Conservation (phyloP, 73 alveolate species). For the Paramecium sexaurelia region DNA sequence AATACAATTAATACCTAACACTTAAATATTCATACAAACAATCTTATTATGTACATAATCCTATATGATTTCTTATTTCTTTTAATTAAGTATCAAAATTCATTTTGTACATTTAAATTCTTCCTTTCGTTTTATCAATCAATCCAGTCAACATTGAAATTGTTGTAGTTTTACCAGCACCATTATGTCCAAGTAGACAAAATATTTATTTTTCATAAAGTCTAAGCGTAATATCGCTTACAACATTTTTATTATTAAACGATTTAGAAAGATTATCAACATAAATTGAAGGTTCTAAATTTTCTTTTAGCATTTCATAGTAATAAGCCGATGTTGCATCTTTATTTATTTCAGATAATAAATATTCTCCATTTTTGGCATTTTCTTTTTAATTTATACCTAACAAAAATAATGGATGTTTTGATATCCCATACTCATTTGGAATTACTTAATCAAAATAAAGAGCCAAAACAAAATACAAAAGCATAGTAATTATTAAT, state of each 20-base stretch:
- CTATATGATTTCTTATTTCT: constrained; percentile 81
- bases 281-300: constrained; percentile 1
- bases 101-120: constrained; percentile 86
- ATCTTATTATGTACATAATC: constrained; percentile 95
- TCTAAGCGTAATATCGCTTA: constrained; percentile 56
- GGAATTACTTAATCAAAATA: constrained; percentile 82
- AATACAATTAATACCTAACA: constrained; percentile 35
- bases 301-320: not conserved
- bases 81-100: constrained; percentile 81
- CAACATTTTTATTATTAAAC: constrained; percentile 47
- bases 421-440: constrained; percentile 77
- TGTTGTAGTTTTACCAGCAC: constrained; percentile 96
- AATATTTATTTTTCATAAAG: constrained; percentile 83
- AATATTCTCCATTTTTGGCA: not conserved
- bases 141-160: constrained; percentile 92
- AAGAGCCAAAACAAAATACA: constrained; percentile 72
- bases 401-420: constrained; percentile 70
- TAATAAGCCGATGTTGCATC: not conserved
- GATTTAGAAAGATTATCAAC: not conserved
- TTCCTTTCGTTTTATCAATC: constrained; percentile 84
- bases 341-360: not conserved
- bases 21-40: constrained; percentile 84
- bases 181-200: constrained; percentile 94
- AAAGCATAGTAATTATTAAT: constrained; percentile 3
- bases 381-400: not conserved